Evolutionary conservation across 1,284 basidiomycete genomes (phyloP).

Genomic region (Marasmius fiardii): DNA sequence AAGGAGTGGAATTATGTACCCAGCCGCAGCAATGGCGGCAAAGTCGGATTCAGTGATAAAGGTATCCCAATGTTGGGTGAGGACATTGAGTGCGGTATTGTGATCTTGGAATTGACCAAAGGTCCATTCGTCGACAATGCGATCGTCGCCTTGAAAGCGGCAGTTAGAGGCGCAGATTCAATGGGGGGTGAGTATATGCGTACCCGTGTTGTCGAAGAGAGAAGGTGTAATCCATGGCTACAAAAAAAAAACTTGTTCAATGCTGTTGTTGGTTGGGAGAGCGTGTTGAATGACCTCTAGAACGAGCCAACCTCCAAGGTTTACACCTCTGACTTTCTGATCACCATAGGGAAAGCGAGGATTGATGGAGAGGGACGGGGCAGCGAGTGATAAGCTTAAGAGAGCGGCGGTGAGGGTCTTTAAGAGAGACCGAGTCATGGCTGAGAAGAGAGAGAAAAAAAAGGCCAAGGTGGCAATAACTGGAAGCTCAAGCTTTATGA

Average conservation of each 20-base stretch:
- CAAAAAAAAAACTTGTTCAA: conserved; percentile 11
- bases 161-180: background rate
- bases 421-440: conserved; percentile 13
- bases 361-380: conserved; percentile 25
- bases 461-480: too few species aligned
- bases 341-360: conserved; percentile 51
- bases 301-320: conserved; percentile 82
- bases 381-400: conserved; percentile 19
- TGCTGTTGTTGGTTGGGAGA: background rate
- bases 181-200: background rate
- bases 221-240: conserved; percentile 86
- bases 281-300: conserved; percentile 47
- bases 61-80: conserved; percentile 75
- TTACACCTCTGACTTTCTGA: conserved; percentile 67
- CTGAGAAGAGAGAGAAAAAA: background rate
- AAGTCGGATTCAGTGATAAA: conserved; percentile 83
- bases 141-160: conserved; percentile 35
- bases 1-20: conserved; percentile 36
- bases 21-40: conserved; percentile 65
- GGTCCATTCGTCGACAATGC: conserved; percentile 84
- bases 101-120: conserved; percentile 63
- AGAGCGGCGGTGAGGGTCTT: conserved; percentile 11
- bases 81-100: conserved; percentile 40
- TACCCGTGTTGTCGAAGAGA: conserved; percentile 73
- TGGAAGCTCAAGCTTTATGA: too few species aligned